phyloP scores from a whole-genome alignment of 163 green algal genomes.

The Scenedesmus sp. region DNA sequence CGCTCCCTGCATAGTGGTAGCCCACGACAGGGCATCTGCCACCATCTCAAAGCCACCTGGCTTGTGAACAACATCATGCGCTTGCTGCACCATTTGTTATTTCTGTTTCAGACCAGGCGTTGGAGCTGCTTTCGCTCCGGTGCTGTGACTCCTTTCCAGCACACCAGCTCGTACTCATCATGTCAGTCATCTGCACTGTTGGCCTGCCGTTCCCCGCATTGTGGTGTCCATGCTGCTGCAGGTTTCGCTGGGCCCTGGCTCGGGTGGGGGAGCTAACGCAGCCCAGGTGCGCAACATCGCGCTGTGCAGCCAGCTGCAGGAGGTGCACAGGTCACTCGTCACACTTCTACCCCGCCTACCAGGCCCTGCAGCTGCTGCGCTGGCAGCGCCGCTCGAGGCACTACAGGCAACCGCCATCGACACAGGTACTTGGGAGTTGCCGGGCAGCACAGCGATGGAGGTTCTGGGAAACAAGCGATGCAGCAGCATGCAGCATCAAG shows the following conservation, averaged over 20 bases:
- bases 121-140: neutral
- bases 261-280: constrained; percentile 61
- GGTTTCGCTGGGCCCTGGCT: constrained; percentile 24
- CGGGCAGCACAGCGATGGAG: neutral
- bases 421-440: neutral
- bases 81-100: too few relatives aligned
- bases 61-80: too few relatives aligned
- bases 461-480: neutral
- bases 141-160: neutral
- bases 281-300: constrained; percentile 91
- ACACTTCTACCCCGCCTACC: constrained; percentile 78
- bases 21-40: too few relatives aligned
- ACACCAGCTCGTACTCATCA: too few relatives aligned
- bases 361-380: constrained; percentile 64
- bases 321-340: constrained; percentile 80
- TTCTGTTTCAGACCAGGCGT: too few relatives aligned
- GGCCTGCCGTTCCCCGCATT: neutral
- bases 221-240: neutral
- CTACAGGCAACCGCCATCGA: constrained; percentile 65
- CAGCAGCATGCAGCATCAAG: neutral
- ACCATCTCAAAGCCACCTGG: too few relatives aligned
- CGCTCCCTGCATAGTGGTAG: too few relatives aligned
- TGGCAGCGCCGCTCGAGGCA: constrained; percentile 72
- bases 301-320: constrained; percentile 88
- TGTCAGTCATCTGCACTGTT: neutral